Conservation (phyloP, 192 early-diverging fungal species). For the Glomus cerebriforme region DNA sequence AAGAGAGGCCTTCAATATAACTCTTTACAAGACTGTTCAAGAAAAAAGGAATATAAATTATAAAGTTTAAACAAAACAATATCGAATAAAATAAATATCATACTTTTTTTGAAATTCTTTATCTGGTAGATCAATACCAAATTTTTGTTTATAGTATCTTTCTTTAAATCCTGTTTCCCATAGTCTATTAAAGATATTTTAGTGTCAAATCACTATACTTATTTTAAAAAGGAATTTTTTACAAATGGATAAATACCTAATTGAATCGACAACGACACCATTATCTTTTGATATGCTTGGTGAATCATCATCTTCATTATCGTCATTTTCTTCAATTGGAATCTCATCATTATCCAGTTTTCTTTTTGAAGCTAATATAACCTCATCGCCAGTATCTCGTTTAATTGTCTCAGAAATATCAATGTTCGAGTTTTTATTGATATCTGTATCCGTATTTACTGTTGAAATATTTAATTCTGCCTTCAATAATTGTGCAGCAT, state of each 20-base stretch:
- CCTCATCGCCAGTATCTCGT: background rate
- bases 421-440: slow-evolving; percentile 39
- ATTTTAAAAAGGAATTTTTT: no score
- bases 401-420: slow-evolving; percentile 44
- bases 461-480: slow-evolving; percentile 49
- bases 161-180: slow-evolving; percentile 79
- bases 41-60: background rate
- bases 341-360: slow-evolving; percentile 52
- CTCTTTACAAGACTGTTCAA: slow-evolving; percentile 58
- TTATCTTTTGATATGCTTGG: slow-evolving; percentile 43
- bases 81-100: slow-evolving; percentile 24
- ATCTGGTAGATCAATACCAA: slow-evolving; percentile 64
- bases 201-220: background rate
- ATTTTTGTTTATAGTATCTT: slow-evolving; percentile 72
- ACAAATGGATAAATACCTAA: slow-evolving; percentile 30
- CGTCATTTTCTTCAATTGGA: background rate
- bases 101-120: slow-evolving; percentile 55
- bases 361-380: slow-evolving; percentile 2
- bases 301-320: background rate
- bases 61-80: background rate
- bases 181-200: slow-evolving; percentile 48
- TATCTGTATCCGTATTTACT: background rate
- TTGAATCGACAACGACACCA: slow-evolving; percentile 58
- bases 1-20: slow-evolving; percentile 95
- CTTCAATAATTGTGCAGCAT: slow-evolving; percentile 66